phyloP scores from a whole-genome alignment of 345 rosid species.

The Turnera subulata region DNA sequence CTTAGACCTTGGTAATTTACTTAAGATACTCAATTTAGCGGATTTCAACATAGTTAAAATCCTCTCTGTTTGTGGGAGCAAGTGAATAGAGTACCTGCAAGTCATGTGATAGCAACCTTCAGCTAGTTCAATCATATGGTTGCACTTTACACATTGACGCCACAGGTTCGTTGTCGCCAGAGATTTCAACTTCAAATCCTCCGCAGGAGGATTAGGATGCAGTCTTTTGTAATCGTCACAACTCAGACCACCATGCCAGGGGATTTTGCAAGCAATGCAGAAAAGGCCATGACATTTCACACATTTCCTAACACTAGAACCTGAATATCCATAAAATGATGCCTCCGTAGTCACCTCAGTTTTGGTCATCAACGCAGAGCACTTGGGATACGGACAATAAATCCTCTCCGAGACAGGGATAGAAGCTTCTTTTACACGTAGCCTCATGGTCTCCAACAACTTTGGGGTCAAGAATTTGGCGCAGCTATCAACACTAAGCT shows the following conservation, averaged over 20 bases:
- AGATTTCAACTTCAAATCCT: conserved; percentile 40
- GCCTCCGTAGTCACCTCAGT: conserved; percentile 34
- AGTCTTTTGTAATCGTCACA: conserved; percentile 42
- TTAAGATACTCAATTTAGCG: too few relatives aligned
- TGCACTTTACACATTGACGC: conserved; percentile 47
- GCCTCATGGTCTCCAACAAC: neutral
- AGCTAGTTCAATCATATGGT: conserved; percentile 47
- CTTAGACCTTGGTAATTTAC: too few relatives aligned
- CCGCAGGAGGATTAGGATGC: conserved; percentile 33
- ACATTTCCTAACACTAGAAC: conserved; percentile 57
- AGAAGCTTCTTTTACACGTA: neutral
- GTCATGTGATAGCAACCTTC: conserved; percentile 58
- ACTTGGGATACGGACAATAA: conserved; percentile 26
- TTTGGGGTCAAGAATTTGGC: neutral
- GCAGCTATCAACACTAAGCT: neutral
- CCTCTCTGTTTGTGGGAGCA: too few relatives aligned
- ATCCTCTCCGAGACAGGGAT: neutral
- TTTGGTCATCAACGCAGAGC: conserved; percentile 73
- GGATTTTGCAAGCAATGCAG: conserved; percentile 65
- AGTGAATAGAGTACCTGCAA: conserved; percentile 39
- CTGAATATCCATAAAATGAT: conserved; percentile 22
- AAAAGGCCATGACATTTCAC: conserved; percentile 46
- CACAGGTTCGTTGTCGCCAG: conserved; percentile 41
- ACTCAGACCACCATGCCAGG: conserved; percentile 56
- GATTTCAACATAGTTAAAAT: too few relatives aligned